phyloP scores from a whole-genome alignment of 768 basidiomycete genomes.

The Serendipita vermifera region DNA sequence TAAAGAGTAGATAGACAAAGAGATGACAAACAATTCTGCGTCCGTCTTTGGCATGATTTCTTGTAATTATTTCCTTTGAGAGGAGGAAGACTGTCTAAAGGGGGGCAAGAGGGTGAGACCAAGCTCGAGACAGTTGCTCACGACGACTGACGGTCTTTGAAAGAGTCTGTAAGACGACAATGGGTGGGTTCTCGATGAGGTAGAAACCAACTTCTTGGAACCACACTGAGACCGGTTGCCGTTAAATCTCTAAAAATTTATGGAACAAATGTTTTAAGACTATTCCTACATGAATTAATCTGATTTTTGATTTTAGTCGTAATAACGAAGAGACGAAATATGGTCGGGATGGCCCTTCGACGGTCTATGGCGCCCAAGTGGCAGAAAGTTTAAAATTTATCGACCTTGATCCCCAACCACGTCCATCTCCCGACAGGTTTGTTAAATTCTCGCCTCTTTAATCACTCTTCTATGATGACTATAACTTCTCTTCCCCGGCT shows the following conservation, averaged over 20 bases:
- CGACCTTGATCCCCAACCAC: background rate
- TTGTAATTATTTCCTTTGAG: background rate
- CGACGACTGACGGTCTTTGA: background rate
- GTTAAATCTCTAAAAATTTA: no score
- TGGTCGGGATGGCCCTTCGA: no score
- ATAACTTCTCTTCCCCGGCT: constrained; percentile 86
- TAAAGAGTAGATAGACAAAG: background rate
- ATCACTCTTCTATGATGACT: constrained; percentile 42
- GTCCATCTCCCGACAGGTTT: background rate
- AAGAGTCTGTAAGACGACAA: no score
- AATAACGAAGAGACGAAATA: no score
- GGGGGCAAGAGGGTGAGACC: background rate
- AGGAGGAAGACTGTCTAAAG: background rate
- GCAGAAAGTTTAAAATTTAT: no score
- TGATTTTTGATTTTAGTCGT: no score
- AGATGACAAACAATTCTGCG: background rate
- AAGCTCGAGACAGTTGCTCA: background rate
- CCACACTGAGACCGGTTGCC: no score
- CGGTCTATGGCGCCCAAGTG: no score
- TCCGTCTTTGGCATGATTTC: constrained; percentile 7
- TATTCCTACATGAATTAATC: no score
- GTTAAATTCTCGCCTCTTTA: background rate
- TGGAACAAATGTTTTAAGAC: no score
- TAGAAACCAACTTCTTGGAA: no score
- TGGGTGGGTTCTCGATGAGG: no score